Evolutionary conservation across 495 filamentous ascomycete genomes (phyloP).

Genomic region (Trichocladium uniseriatum): DNA sequence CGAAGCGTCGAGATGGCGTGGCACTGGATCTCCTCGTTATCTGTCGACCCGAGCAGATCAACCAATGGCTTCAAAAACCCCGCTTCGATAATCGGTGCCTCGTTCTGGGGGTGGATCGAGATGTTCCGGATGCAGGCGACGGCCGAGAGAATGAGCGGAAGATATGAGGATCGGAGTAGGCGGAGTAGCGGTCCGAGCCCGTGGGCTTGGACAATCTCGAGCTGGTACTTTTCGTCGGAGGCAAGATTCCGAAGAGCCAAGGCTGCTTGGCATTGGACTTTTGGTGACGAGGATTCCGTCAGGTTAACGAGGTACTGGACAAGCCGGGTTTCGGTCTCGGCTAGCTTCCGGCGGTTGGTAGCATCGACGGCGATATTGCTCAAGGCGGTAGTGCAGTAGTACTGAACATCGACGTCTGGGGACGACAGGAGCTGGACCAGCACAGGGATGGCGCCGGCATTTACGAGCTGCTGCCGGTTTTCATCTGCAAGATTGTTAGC

Average conservation of each 20-base stretch:
- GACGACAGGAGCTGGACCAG: constrained; percentile 90
- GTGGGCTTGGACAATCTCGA: constrained; percentile 86
- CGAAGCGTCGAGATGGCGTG: constrained; percentile 95
- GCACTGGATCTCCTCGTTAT: constrained; percentile 98
- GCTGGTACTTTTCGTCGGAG: constrained; percentile 96
- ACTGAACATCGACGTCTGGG: constrained; percentile 91
- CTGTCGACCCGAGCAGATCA: constrained; percentile 85
- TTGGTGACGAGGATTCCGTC: constrained; percentile 94
- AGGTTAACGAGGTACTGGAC: constrained; percentile 89
- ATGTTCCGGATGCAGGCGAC: constrained; percentile 98
- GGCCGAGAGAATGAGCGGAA: constrained; percentile 91
- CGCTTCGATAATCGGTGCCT: constrained; percentile 98
- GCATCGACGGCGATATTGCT: constrained; percentile 97
- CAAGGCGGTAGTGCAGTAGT: constrained; percentile 96
- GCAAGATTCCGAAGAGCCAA: constrained; percentile 89
- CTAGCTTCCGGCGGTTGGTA: constrained; percentile 79
- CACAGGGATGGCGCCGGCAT: constrained; percentile 91
- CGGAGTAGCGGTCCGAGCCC: constrained; percentile 77
- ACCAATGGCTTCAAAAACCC: constrained; percentile 91
- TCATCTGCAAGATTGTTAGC: constrained; percentile 58
- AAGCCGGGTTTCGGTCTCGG: constrained; percentile 76
- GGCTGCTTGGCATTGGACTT: constrained; percentile 96
- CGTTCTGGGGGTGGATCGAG: constrained; percentile 95
- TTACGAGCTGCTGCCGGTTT: constrained; percentile 93
- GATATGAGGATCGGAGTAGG: constrained; percentile 86